Base-by-base conservation (phyloP, 805 yeast species). In the Ogataea glucozyma region DNA sequence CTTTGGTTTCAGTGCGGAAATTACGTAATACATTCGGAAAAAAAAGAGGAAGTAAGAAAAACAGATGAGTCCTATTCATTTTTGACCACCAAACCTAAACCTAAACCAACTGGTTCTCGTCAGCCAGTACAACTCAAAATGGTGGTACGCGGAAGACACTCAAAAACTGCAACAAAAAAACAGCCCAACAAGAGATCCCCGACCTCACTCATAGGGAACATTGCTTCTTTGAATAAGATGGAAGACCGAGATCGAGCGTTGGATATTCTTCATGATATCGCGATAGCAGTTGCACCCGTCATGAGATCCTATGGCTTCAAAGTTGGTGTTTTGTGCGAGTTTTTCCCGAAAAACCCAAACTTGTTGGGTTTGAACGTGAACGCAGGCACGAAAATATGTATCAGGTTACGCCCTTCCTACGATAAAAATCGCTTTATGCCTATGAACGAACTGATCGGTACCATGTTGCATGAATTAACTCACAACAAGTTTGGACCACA, bases 401-500 rank as follows among this genome's bases (percentile, higher is more conserved):
- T 91, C 9, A 62, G 97, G 44, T 66, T 91, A 26, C 69, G 98
- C 43, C 73, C 75, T 22, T 77, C 80, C 6, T 61, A 66, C 16
- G 76, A 84, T 52, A 72, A 71, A 19, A 53, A 54, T 23, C 54
- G 57, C 43, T 89, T 90, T 59, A 59, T 81, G 14, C 83, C 89
- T 1, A 66, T 82, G 62, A 72, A 79, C 3, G 81, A 80, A 38
- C 65, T 90, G 2, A 58, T 90, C 19, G 96, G 89, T 1, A 88
- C 96, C 0, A 76, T 89, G 80, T 67, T 91, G 4, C 98, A 91
- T 62, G 98, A 91, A 60, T 69, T 91, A 31, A 77, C 88, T 2
- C 98, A 91, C 60, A 90, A 88, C 60, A 59, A 71, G 16, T 68
- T 69, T 55, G 96, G 97, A 0, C 85, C 95, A 0, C 98, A 91